phyloP scores from a whole-genome alignment of 768 basidiomycete species.

The Tricholoma furcatifolium region DNA sequence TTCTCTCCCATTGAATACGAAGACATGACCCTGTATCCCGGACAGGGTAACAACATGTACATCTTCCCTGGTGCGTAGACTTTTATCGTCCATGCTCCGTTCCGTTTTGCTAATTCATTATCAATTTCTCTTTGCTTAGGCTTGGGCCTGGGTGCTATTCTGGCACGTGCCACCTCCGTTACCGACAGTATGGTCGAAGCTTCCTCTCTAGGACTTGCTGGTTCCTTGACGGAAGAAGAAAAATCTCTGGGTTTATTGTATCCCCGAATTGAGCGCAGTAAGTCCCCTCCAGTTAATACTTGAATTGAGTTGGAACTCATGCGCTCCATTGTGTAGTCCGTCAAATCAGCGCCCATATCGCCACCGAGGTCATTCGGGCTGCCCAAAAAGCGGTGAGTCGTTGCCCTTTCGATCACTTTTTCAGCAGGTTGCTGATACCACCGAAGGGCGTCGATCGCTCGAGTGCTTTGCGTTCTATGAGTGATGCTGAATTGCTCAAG shows the following conservation, averaged over 20 bases:
- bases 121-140: slow-evolving; percentile 37
- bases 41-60: slow-evolving; percentile 96
- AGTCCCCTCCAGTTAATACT: slow-evolving; percentile 11
- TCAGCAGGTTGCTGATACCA: not conserved
- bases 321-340: slow-evolving; percentile 43
- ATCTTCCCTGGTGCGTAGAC: slow-evolving; percentile 62
- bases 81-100: not conserved
- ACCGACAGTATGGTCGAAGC: slow-evolving; percentile 91
- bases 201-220: slow-evolving; percentile 75
- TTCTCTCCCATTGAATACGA: slow-evolving; percentile 65
- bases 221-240: slow-evolving; percentile 73
- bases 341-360: slow-evolving; percentile 79
- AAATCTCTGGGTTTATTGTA: slow-evolving; percentile 67
- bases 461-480: slow-evolving; percentile 50
- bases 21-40: slow-evolving; percentile 63
- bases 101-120: not conserved
- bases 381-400: slow-evolving; percentile 71
- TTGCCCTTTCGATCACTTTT: not conserved
- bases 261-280: slow-evolving; percentile 76
- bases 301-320: slow-evolving; percentile 4
- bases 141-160: slow-evolving; percentile 77
- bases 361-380: slow-evolving; percentile 70
- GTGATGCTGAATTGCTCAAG: slow-evolving; percentile 50
- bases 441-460: slow-evolving; percentile 54
- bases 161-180: slow-evolving; percentile 64